Percentiles rank a stretch among this genome's conserved stretches.
phyloP scores from a whole-genome alignment of 2,329 filamentous ascomycete genomes.

The Colletotrichum sp. region DNA sequence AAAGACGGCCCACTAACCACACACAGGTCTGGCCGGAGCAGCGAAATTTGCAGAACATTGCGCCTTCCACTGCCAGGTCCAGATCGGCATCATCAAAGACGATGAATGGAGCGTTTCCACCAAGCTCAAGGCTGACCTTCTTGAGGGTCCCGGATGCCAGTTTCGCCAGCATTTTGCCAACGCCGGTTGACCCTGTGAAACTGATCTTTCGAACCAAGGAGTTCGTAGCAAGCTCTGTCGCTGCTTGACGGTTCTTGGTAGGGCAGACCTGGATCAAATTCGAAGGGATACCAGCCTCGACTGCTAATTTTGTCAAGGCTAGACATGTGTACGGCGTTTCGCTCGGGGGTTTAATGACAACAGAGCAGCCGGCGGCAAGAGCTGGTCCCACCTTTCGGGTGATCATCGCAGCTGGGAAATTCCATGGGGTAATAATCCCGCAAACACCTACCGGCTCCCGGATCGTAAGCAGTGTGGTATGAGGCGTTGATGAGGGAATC shows the following conservation, averaged over 20 bases:
- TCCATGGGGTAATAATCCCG: slow-evolving; percentile 71
- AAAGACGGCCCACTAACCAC: slow-evolving; percentile 31
- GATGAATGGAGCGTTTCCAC: slow-evolving; percentile 78
- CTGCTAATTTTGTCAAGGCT: slow-evolving; percentile 67
- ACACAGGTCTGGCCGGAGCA: slow-evolving; percentile 75
- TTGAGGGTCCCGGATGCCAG: slow-evolving; percentile 72
- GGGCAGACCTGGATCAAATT: slow-evolving; percentile 56
- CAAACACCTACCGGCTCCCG: slow-evolving; percentile 69
- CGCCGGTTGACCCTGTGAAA: slow-evolving; percentile 68
- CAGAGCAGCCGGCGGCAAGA: slow-evolving; percentile 72
- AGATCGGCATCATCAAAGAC: slow-evolving; percentile 80
- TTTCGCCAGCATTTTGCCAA: slow-evolving; percentile 65
- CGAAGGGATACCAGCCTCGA: slow-evolving; percentile 70
- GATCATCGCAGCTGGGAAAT: slow-evolving; percentile 63
- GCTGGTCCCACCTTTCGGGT: slow-evolving; percentile 50
- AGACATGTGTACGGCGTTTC: slow-evolving; percentile 74
- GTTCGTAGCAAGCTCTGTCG: slow-evolving; percentile 29
- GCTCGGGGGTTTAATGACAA: slow-evolving; percentile 71
- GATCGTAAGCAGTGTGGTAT: slow-evolving; percentile 66
- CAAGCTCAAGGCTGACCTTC: slow-evolving; percentile 76
- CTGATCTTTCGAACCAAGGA: slow-evolving; percentile 68
- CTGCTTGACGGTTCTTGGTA: slow-evolving; percentile 25
- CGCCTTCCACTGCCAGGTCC: slow-evolving; percentile 69
- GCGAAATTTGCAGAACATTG: slow-evolving; percentile 74
- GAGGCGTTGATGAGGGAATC: slow-evolving; percentile 42